Evolutionary conservation across 768 basidiomycete genomes (phyloP).

Genomic region (Dendrothele bispora): DNA sequence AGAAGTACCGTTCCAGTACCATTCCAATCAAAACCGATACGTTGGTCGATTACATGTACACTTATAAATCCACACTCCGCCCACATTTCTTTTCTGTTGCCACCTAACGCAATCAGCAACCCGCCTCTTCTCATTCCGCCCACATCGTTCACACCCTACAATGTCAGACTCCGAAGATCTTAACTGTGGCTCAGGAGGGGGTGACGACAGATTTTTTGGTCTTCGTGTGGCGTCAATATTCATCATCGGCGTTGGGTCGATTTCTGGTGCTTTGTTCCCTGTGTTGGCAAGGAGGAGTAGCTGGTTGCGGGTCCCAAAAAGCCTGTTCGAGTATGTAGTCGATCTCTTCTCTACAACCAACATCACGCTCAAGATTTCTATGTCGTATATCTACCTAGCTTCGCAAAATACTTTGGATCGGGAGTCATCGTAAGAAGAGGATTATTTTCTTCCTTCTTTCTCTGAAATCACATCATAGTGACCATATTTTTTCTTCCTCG

Average conservation of each 20-base stretch:
- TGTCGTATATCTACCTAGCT: slow-evolving; percentile 44
- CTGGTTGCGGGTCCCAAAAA: slow-evolving; percentile 39
- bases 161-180: too few relatives aligned
- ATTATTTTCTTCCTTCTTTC: too few relatives aligned
- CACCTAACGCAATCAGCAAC: too few relatives aligned
- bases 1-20: too few relatives aligned
- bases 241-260: slow-evolving; percentile 48
- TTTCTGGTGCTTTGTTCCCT: slow-evolving; percentile 53
- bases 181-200: slow-evolving; percentile 43
- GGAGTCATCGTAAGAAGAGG: slow-evolving; percentile 70
- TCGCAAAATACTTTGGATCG: slow-evolving; percentile 89
- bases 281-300: slow-evolving; percentile 42
- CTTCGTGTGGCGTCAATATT: slow-evolving; percentile 58
- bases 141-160: too few relatives aligned
- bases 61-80: too few relatives aligned
- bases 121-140: too few relatives aligned
- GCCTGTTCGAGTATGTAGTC: slow-evolving; percentile 49
- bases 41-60: too few relatives aligned
- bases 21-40: too few relatives aligned
- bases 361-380: slow-evolving; percentile 21
- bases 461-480: slow-evolving; percentile 13
- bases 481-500: too few relatives aligned
- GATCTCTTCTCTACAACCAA: not conserved
- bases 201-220: slow-evolving; percentile 33
- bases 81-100: too few relatives aligned